These are phyloP conservation scores for Dipteronia sinensis DNA, from an alignment of 345 rosid genomes.

Conservation along the genomic window DNA sequence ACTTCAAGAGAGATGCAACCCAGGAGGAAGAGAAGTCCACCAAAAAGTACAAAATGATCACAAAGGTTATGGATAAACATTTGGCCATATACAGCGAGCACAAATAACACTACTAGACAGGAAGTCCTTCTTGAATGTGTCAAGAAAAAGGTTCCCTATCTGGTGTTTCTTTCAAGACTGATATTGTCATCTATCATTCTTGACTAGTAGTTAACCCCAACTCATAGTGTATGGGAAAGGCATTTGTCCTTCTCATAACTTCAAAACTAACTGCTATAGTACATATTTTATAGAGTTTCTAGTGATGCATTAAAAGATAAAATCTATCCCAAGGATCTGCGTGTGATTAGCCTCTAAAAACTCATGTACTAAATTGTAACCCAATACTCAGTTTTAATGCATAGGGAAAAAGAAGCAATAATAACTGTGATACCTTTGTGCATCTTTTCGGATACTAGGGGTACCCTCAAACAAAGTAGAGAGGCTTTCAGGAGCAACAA, in stretches of 20 bases:
- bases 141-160: not conserved
- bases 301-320: not conserved
- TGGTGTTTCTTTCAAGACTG: not conserved
- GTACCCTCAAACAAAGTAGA: conserved; percentile 91
- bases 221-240: conserved; percentile 1
- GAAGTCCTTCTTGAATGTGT: not conserved
- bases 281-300: not conserved
- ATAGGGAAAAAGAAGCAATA: not conserved
- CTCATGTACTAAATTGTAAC: not conserved
- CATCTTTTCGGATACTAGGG: conserved; percentile 91
- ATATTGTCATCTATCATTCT: not conserved
- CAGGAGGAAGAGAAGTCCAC: not conserved
- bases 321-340: not conserved
- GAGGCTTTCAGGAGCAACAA: conserved; percentile 97
- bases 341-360: not conserved
- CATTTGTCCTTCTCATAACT: not conserved
- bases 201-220: not conserved
- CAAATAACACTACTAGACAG: not conserved
- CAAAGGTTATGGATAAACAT: not conserved
- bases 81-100: not conserved
- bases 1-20: not conserved
- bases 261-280: not conserved
- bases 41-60: not conserved
- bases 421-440: conserved; percentile 61
- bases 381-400: not conserved